Conservation (phyloP, 2,329 filamentous ascomycete species). For the Hypocreales sp. region DNA sequence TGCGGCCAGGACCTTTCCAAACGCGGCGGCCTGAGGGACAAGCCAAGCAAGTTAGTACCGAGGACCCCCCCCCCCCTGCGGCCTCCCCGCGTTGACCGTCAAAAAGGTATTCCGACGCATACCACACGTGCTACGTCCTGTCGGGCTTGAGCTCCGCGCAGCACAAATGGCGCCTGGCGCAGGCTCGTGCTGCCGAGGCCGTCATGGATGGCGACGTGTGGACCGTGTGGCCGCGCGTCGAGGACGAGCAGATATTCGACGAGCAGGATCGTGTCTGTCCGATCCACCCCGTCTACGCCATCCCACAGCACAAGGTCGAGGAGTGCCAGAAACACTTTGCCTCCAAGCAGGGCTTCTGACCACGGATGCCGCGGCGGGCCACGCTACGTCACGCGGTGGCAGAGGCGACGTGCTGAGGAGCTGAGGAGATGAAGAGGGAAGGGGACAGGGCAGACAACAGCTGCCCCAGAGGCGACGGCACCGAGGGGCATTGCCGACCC, state of each 20-base stretch:
- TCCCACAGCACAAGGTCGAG: slow-evolving; percentile 56
- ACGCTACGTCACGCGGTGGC: too few relatives aligned
- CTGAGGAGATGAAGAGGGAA: too few relatives aligned
- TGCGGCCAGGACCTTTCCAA: slow-evolving; percentile 65
- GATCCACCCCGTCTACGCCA: slow-evolving; percentile 73
- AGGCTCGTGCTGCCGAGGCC: slow-evolving; percentile 15
- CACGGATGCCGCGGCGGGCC: too few relatives aligned
- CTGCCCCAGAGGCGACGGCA: too few relatives aligned
- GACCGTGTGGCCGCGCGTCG: slow-evolving; percentile 31
- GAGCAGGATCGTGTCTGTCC: slow-evolving; percentile 52
- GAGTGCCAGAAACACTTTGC: slow-evolving; percentile 50
- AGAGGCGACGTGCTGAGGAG: too few relatives aligned
- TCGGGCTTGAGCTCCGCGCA: slow-evolving; percentile 73
- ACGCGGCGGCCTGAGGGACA: slow-evolving; percentile 77
- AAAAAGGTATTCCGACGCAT: slow-evolving; percentile 56
- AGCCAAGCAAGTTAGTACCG: slow-evolving; percentile 65
- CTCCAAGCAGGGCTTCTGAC: slow-evolving; percentile 39
- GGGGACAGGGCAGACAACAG: too few relatives aligned
- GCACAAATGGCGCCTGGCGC: slow-evolving; percentile 41
- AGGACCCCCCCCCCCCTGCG: neutral
- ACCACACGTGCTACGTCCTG: slow-evolving; percentile 87
- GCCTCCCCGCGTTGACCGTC: slow-evolving; percentile 1
- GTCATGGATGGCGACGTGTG: slow-evolving; percentile 25
- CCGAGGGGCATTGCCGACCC: too few relatives aligned
- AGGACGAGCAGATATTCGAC: slow-evolving; percentile 50